phyloP scores from a whole-genome alignment of 768 basidiomycete genomes.

The Hygrocybe punicea region DNA sequence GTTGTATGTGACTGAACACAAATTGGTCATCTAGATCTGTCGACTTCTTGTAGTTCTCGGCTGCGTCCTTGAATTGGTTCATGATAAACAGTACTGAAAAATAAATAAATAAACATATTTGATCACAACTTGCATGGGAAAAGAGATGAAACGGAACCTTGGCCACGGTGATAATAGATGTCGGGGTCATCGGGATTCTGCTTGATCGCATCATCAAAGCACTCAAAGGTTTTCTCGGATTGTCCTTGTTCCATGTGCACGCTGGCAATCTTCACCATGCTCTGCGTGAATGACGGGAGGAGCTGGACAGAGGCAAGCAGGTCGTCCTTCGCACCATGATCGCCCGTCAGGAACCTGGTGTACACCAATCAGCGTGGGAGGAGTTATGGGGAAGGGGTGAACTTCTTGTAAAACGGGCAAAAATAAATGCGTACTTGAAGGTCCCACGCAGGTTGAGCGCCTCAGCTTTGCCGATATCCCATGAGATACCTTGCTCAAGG shows the following conservation, averaged over 20 bases:
- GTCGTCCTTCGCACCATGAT: constrained; percentile 81
- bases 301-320: constrained; percentile 72
- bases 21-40: constrained; percentile 82
- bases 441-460: constrained; percentile 92
- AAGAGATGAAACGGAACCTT: constrained; percentile 51
- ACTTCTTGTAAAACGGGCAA: neutral
- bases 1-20: constrained; percentile 96
- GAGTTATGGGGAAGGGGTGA: too few species aligned
- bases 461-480: constrained; percentile 71
- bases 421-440: constrained; percentile 69
- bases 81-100: constrained; percentile 86
- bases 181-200: constrained; percentile 85
- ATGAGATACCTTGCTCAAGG: constrained; percentile 80
- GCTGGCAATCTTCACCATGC: constrained; percentile 92
- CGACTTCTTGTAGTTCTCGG: constrained; percentile 87
- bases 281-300: constrained; percentile 71
- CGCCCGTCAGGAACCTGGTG: constrained; percentile 79
- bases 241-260: constrained; percentile 96
- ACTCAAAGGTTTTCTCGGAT: constrained; percentile 75
- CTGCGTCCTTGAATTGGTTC: constrained; percentile 81
- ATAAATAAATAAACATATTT: neutral
- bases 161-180: constrained; percentile 98
- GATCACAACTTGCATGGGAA: too few species aligned
- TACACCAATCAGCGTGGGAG: neutral
- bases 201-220: constrained; percentile 85